Base-by-base conservation (phyloP, 768 basidiomycete genomes). In the Lentinula aciculospora region DNA sequence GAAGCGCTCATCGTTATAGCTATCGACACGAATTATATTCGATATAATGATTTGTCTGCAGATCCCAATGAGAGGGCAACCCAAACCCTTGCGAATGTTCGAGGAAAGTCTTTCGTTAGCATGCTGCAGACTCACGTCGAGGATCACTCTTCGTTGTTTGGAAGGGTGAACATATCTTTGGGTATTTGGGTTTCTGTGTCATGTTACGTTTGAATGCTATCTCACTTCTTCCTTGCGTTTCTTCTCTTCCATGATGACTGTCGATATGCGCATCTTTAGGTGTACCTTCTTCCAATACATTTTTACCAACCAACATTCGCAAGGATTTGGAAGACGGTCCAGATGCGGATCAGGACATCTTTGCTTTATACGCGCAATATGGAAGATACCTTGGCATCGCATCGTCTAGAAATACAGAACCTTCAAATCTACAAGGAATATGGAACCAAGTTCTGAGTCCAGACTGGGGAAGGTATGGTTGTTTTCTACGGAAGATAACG, bases 371-470 rank as follows among this genome's bases (percentile, higher is more conserved):
- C 39, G 32, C 57, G 19, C 57, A 58, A 58, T 58, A 48, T 49
- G 57, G 46, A 17, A 23, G 57, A 13, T 58, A 58, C 29, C 48
- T 58, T 36, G 57, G 57, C n/a, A 58, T 58, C 45, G 57, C 57
- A 7, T 58, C 57, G 19, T 58, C 57, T 17, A 49, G 57, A 45
- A 58, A 31, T 3, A 49, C 57, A 2, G 57, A 58, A 46, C 45
- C 57, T 32, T 58, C 57, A 6, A 58, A 44, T 25, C 9, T 59
- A 4, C 25, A 63, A 58, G 62, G 62, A 46, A 57, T 63, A 29
- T 63, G 60, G 62, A 63, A 61, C 21, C 51, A 57, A 21, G 54
- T 32, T 21, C 27, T 58, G 1, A 56, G 53, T 34, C 62, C 60
- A 23, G 42, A 25, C 13, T 63, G 62, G 62, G 57, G 60, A 42